phyloP scores from a whole-genome alignment of 1,139 yeast genomes.

The Geotrichum histeridarum region DNA sequence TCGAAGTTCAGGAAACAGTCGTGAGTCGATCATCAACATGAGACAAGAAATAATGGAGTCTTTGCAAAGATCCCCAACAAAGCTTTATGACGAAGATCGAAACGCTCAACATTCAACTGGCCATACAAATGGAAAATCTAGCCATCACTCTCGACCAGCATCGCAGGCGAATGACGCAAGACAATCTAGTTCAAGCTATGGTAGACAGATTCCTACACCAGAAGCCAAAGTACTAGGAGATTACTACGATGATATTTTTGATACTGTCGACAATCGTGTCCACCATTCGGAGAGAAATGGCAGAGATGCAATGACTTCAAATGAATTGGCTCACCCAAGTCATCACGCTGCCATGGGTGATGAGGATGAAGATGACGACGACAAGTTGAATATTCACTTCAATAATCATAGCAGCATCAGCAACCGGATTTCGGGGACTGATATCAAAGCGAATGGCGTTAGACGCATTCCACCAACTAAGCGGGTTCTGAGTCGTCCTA shows the following conservation, averaged over 20 bases:
- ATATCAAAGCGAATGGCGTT: background rate
- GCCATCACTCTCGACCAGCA: background rate
- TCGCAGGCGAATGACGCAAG: background rate
- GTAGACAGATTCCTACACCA: background rate
- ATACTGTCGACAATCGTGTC: background rate
- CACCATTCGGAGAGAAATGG: background rate
- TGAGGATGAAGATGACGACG: slow-evolving; percentile 5
- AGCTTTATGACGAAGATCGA: slow-evolving; percentile 9
- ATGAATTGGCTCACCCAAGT: background rate
- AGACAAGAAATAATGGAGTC: slow-evolving; percentile 17
- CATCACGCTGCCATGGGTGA: background rate
- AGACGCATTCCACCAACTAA: background rate
- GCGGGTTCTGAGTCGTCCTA: slow-evolving; percentile 12
- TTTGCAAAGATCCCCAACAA: slow-evolving; percentile 16
- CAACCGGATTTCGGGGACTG: background rate
- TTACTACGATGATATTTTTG: slow-evolving; percentile 9
- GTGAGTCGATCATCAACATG: slow-evolving; percentile 13
- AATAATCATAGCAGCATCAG: slow-evolving; percentile 1
- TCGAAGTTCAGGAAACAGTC: background rate
- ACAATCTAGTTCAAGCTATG: background rate
- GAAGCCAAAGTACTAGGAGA: slow-evolving; percentile 6
- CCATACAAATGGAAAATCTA: background rate
- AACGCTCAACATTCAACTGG: background rate
- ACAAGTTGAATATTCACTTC: slow-evolving; percentile 3
- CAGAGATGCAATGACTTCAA: background rate